phyloP scores from a whole-genome alignment of 2,329 filamentous ascomycete species.

The Aspergillus sp. region DNA sequence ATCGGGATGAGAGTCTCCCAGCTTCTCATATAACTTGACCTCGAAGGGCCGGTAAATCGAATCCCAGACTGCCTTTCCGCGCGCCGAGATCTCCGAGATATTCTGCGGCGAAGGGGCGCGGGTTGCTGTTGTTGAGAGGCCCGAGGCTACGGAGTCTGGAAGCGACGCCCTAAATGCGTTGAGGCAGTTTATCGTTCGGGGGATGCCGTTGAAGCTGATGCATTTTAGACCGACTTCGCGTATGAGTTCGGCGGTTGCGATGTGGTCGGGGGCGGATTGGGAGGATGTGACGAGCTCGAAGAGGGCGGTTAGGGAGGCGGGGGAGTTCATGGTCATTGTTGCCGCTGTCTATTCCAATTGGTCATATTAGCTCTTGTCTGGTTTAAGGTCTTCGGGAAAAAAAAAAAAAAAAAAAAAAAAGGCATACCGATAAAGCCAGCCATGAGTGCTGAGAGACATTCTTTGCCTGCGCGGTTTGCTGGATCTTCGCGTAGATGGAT shows the following conservation, averaged over 20 bases:
- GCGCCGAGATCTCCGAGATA: slow-evolving; percentile 53
- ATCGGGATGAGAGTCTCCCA: slow-evolving; percentile 76
- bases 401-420: slow-evolving; percentile 12
- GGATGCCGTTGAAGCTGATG: slow-evolving; percentile 59
- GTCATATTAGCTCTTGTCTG: background rate
- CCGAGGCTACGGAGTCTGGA: slow-evolving; percentile 53
- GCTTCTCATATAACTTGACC: slow-evolving; percentile 67
- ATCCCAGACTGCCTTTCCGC: slow-evolving; percentile 70
- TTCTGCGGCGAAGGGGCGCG: slow-evolving; percentile 54
- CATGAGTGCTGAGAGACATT: slow-evolving; percentile 65
- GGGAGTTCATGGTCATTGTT: slow-evolving; percentile 84
- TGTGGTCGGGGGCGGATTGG: slow-evolving; percentile 23
- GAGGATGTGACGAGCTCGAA: slow-evolving; percentile 48
- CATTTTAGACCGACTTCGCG: slow-evolving; percentile 49
- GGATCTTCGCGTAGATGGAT: slow-evolving; percentile 64
- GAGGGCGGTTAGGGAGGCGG: slow-evolving; percentile 67
- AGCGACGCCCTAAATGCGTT: slow-evolving; percentile 68
- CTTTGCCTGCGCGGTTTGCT: slow-evolving; percentile 60
- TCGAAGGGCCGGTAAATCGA: slow-evolving; percentile 75
- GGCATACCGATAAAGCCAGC: slow-evolving; percentile 62
- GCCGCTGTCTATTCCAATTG: slow-evolving; percentile 66
- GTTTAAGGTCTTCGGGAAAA: background rate
- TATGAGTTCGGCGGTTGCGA: slow-evolving; percentile 41
- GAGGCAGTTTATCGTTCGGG: slow-evolving; percentile 79
- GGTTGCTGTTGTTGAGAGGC: slow-evolving; percentile 58